Conservation (phyloP, 2,329 filamentous ascomycete genomes). For the Penicillium sp. region DNA sequence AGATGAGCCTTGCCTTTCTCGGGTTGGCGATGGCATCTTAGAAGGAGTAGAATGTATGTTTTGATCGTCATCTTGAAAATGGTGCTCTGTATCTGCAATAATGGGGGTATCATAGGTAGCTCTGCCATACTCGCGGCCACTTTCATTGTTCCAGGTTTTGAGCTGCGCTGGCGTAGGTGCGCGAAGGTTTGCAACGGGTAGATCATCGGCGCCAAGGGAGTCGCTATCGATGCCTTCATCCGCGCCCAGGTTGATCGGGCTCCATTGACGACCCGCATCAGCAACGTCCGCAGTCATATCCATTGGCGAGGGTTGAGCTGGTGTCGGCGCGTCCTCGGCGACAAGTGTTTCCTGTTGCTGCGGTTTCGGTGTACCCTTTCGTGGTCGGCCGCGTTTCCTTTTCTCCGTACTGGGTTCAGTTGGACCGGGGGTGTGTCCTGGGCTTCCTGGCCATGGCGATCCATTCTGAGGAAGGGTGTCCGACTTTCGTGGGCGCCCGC, state of each 20-base stretch:
- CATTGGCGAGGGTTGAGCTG: conserved; percentile 18
- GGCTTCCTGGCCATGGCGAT: conserved; percentile 34
- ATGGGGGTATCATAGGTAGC: conserved; percentile 32
- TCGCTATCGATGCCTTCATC: conserved; percentile 19
- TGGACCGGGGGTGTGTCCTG: conserved; percentile 28
- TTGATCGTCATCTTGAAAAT: conserved; percentile 25
- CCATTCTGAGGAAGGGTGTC: conserved; percentile 31
- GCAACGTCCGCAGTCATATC: conserved; percentile 29
- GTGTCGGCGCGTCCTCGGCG: conserved; percentile 17
- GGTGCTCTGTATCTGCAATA: conserved; percentile 28
- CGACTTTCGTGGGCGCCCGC: conserved; percentile 47
- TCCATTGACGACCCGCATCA: conserved; percentile 15
- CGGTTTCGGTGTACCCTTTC: conserved; percentile 32
- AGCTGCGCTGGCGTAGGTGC: conserved; percentile 14
- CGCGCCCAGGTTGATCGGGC: conserved; percentile 16
- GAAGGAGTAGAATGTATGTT: conserved; percentile 36
- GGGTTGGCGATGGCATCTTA: conserved; percentile 34
- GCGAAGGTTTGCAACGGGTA: conserved; percentile 23
- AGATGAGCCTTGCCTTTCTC: conserved; percentile 27
- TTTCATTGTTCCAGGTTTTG: conserved; percentile 10
- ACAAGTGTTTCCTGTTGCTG: conserved; percentile 14
- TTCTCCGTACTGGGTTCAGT: conserved; percentile 30
- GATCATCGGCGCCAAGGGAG: conserved; percentile 23
- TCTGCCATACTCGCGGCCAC: conserved; percentile 21
- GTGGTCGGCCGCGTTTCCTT: conserved; percentile 38